Base-by-base conservation (phyloP, 345 rosid genomes). In the Dimocarpus longan region DNA sequence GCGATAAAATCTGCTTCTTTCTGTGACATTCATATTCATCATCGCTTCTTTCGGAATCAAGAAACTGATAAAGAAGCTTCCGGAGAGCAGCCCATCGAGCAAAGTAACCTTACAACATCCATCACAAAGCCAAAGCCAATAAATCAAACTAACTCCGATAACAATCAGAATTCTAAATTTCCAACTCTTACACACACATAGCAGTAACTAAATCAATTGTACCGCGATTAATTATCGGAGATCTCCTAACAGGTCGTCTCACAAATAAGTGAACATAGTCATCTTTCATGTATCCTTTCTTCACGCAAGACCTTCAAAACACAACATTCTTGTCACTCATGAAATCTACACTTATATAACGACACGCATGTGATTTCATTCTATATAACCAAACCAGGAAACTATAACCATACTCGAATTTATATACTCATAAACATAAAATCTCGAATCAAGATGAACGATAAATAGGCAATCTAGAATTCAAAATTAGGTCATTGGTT, bases 31-130 rank as follows among this genome's bases (percentile, higher is more conserved):
- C 52, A 8, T 46, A 78, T 76, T 74, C 86, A 24, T 79, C 73
- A 71, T 57, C 64, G 40, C 74, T 81, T 71, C 70, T 71, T 71
- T 78, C 84, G 73, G 81, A 82, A 74, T 93, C 93, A 66, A 93
- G 92, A 86, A 96, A 94, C 86, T 93, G 98, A 84, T 71, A 80
- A 37, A 96, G 68, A 82, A 96, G 91, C 93, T 91, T 91, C 67
- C 97, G 83, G 69, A 94, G 78, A 78, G 99, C 98, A 80, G 98
- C 98, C 98, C 97, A 96, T 48, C 98, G 98, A 22, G 98, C 90
- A 83, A 88, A 94, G 81, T 94, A 96, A 80, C 99, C 98, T 94
- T 72, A 63, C 74, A 44, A 74, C 63, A n/a, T 5, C n/a, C 64
- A 26, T 72, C 50, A 26, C 73, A 54, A 69, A 68, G 56, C 44